phyloP scores from a whole-genome alignment of 768 basidiomycete genomes.

The Amanita muscaria region DNA sequence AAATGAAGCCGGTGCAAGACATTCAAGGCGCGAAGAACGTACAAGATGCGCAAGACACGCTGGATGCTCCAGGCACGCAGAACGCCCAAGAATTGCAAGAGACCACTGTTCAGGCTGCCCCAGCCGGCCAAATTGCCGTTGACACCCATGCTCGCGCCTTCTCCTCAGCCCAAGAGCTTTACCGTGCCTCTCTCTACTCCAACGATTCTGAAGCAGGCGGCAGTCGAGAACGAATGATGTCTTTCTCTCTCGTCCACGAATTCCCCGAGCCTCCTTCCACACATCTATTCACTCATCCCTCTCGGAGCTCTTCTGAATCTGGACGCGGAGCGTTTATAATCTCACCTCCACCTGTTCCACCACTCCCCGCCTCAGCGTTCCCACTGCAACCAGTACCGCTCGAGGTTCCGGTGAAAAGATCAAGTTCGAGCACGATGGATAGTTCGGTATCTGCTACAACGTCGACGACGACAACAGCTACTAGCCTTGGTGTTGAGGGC shows the following conservation, averaged over 20 bases:
- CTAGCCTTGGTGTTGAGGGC: too few species aligned
- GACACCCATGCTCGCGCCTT: too few species aligned
- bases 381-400: background rate
- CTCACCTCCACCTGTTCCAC: background rate
- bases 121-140: too few species aligned
- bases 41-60: background rate
- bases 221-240: background rate
- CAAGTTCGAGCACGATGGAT: background rate
- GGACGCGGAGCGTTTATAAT: background rate
- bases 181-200: too few species aligned
- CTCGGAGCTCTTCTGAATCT: slow-evolving; percentile 1
- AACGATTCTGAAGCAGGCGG: background rate
- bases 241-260: slow-evolving; percentile 6
- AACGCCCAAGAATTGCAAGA: too few species aligned
- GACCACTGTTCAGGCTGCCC: too few species aligned
- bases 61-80: too few species aligned
- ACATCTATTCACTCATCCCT: background rate
- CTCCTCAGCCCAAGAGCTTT: too few species aligned
- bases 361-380: background rate
- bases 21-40: background rate
- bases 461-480: background rate
- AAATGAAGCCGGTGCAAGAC: background rate
- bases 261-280: slow-evolving; percentile 5
- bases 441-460: background rate
- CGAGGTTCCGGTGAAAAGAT: too few species aligned